phyloP scores from a whole-genome alignment of 1,284 basidiomycete genomes.

The Trichosporon sp. region DNA sequence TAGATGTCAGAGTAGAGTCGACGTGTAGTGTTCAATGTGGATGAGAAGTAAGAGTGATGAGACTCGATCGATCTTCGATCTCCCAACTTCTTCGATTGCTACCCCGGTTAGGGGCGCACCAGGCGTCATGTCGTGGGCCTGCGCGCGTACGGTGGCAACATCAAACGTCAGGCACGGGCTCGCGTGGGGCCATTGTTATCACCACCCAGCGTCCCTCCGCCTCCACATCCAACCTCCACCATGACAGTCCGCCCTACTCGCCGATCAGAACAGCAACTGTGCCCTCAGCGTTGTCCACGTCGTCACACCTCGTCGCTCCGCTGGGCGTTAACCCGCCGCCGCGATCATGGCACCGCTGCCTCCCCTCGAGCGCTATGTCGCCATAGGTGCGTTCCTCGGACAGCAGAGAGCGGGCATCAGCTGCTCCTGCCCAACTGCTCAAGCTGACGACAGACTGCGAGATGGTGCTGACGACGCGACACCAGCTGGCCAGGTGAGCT shows the following conservation, averaged over 20 bases:
- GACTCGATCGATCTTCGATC: background rate
- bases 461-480: background rate
- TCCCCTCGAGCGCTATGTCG: background rate
- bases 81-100: background rate
- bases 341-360: background rate
- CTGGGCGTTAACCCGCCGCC: background rate
- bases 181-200: conserved; percentile 19
- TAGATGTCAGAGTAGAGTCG: too few relatives aligned
- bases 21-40: too few relatives aligned
- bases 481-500: background rate
- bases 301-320: too few relatives aligned
- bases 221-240: background rate
- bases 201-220: background rate
- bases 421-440: background rate
- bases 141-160: background rate
- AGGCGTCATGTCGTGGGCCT: background rate
- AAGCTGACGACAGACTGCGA: background rate
- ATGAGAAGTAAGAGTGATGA: too few relatives aligned
- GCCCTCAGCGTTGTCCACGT: background rate
- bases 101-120: background rate
- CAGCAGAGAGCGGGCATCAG: background rate
- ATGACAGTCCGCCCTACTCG: background rate
- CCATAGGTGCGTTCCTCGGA: background rate
- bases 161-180: conserved; percentile 13
- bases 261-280: background rate